A percentile compares a stretch with the other conserved stretches of the same genome.
phyloP scores from a whole-genome alignment of 768 basidiomycete species.

The Rhodotorula paludigena region DNA sequence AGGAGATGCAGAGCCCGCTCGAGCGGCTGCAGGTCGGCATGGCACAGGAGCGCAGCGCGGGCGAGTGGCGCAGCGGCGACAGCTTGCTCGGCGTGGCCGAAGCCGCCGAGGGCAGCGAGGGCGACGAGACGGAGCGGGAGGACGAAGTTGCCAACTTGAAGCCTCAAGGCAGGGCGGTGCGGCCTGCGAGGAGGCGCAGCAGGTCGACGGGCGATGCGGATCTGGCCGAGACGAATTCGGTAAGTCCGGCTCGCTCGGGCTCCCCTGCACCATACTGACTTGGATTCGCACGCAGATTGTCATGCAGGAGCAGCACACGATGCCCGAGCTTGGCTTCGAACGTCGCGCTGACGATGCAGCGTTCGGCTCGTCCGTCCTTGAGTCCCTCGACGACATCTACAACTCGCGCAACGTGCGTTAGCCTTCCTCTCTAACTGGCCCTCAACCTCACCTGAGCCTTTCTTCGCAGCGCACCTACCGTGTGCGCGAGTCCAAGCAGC shows the following conservation, averaged over 20 bases:
- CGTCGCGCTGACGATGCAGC: constrained; percentile 35
- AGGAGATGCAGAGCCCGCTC: constrained; percentile 35
- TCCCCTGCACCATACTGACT: background rate
- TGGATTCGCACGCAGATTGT: background rate
- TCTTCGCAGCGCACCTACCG: constrained; percentile 83
- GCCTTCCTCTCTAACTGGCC: too few relatives aligned
- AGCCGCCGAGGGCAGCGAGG: constrained; percentile 44
- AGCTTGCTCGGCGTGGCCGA: constrained; percentile 22
- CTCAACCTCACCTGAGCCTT: too few relatives aligned
- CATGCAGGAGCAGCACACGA: constrained; percentile 21
- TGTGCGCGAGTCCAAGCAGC: constrained; percentile 67
- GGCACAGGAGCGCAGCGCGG: constrained; percentile 1
- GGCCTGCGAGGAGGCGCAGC: constrained; percentile 54
- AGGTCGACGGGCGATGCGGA: constrained; percentile 73
- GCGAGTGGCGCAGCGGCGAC: constrained; percentile 26
- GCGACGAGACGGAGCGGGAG: constrained; percentile 38
- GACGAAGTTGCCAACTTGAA: background rate
- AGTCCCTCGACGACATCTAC: constrained; percentile 52
- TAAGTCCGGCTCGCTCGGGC: background rate
- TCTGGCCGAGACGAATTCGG: constrained; percentile 42
- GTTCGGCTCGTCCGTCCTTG: constrained; percentile 22
- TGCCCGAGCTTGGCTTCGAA: constrained; percentile 32
- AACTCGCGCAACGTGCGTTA: constrained; percentile 51
- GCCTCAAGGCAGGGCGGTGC: constrained; percentile 50
- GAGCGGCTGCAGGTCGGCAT: constrained; percentile 26